A percentile compares a stretch with the other conserved stretches of the same genome.
These are phyloP conservation scores for Nemania sp. DNA, from an alignment of 2,329 filamentous ascomycete genomes.

Conservation along the genomic window DNA sequence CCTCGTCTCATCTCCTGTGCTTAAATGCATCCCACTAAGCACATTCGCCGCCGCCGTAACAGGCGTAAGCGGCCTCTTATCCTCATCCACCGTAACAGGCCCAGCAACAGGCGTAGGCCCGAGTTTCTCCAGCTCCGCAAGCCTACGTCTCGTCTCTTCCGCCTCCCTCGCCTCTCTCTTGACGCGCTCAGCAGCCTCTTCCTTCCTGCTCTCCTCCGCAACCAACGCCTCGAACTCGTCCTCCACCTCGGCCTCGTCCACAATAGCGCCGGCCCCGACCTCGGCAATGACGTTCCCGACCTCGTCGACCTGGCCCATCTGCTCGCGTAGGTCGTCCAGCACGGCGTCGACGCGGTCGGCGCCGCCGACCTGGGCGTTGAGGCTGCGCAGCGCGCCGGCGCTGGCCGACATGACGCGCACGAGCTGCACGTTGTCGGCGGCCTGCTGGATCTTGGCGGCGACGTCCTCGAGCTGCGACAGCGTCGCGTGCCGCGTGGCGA, in stretches of 20 bases:
- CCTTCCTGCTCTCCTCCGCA: constrained; percentile 65
- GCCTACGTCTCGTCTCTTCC: constrained; percentile 60
- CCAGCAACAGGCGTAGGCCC: constrained; percentile 50
- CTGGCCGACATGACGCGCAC: constrained; percentile 86
- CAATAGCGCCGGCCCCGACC: constrained; percentile 57
- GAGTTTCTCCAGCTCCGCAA: constrained; percentile 63
- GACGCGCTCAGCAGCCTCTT: constrained; percentile 58
- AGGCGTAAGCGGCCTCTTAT: constrained; percentile 49
- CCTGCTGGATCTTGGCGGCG: constrained; percentile 85
- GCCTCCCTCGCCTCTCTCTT: constrained; percentile 59
- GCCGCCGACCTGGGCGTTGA: constrained; percentile 84
- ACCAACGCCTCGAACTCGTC: constrained; percentile 86
- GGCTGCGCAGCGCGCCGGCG: constrained; percentile 74
- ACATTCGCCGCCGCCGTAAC: constrained; percentile 51
- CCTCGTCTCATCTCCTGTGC: constrained; percentile 30
- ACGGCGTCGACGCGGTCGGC: constrained; percentile 80
- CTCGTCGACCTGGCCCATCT: constrained; percentile 87
- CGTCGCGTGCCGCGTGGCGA: constrained; percentile 78
- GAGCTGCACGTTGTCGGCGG: constrained; percentile 84
- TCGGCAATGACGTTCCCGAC: constrained; percentile 82
- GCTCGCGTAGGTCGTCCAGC: constrained; percentile 79
- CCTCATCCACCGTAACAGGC: constrained; percentile 48
- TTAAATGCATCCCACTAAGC: constrained; percentile 56
- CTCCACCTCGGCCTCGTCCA: constrained; percentile 88
- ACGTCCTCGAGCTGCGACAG: constrained; percentile 86